These are phyloP conservation scores for Zizania palustris DNA, from an alignment of 202 grass and related monocot genomes.

Conservation along the genomic window DNA sequence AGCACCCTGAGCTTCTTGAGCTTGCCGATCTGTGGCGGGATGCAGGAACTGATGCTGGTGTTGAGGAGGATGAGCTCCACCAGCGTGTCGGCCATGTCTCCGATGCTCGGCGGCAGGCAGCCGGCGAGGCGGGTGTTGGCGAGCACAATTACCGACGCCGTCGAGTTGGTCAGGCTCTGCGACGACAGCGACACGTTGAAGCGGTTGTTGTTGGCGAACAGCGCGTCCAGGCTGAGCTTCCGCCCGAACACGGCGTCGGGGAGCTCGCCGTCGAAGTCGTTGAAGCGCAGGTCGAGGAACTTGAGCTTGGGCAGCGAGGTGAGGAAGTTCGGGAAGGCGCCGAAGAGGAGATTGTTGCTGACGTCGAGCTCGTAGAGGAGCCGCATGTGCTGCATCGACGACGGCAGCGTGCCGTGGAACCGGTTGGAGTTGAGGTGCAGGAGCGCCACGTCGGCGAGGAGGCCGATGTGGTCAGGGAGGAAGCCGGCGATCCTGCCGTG, in stretches of 20 bases:
- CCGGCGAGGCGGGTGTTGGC: conserved; percentile 72
- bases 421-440: conserved; percentile 93
- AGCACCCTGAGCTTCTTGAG: conserved; percentile 82
- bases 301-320: conserved; percentile 74
- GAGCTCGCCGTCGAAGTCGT: conserved; percentile 73
- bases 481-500: conserved; percentile 55
- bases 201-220: conserved; percentile 85
- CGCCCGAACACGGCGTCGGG: conserved; percentile 66
- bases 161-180: conserved; percentile 66
- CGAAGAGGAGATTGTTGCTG: conserved; percentile 86
- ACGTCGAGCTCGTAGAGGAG: conserved; percentile 93
- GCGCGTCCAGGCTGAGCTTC: conserved; percentile 60
- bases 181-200: conserved; percentile 74
- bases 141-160: conserved; percentile 88
- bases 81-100: conserved; percentile 73
- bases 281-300: conserved; percentile 74
- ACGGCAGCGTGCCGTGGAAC: conserved; percentile 63
- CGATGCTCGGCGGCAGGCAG: conserved; percentile 74
- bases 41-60: conserved; percentile 79
- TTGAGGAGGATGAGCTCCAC: conserved; percentile 79
- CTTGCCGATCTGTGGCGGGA: conserved; percentile 77
- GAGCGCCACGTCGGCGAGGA: conserved; percentile 77
- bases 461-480: conserved; percentile 69
- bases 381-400: conserved; percentile 59
- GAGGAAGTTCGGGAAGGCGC: conserved; percentile 73